These are phyloP conservation scores for Nidula niveotomentosa DNA, from an alignment of 1,284 basidiomycete species.

Conservation along the genomic window DNA sequence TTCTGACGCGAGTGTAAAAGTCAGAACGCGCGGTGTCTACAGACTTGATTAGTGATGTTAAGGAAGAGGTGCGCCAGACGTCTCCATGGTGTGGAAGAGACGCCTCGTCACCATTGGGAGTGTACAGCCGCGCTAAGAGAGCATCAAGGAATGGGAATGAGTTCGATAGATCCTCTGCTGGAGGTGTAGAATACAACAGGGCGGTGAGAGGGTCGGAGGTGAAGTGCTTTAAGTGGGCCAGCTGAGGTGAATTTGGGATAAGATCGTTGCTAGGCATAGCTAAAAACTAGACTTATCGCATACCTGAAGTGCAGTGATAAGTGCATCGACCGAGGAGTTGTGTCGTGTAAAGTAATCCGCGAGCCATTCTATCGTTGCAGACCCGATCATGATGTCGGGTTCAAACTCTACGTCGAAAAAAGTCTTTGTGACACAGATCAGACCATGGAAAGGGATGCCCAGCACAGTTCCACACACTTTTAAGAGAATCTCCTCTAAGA, in stretches of 20 bases:
- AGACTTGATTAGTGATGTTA: slow-evolving; percentile 26
- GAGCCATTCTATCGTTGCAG: slow-evolving; percentile 51
- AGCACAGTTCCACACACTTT: slow-evolving; percentile 33
- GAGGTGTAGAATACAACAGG: slow-evolving; percentile 34
- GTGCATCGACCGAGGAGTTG: slow-evolving; percentile 51
- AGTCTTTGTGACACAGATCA: background rate
- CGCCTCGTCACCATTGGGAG: slow-evolving; percentile 4
- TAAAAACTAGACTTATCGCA: slow-evolving; percentile 5
- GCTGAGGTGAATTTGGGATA: slow-evolving; percentile 29
- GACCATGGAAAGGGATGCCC: too few relatives aligned
- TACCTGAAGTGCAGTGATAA: slow-evolving; percentile 63
- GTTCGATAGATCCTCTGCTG: slow-evolving; percentile 15
- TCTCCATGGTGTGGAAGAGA: slow-evolving; percentile 9
- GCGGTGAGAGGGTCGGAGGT: slow-evolving; percentile 50
- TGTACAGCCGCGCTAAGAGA: slow-evolving; percentile 35
- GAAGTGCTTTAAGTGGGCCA: slow-evolving; percentile 69
- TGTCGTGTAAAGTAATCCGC: slow-evolving; percentile 55
- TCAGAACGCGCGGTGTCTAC: slow-evolving; percentile 36
- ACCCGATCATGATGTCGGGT: slow-evolving; percentile 61
- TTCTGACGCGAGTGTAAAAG: slow-evolving; percentile 31
- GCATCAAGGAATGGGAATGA: slow-evolving; percentile 39
- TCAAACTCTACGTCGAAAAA: slow-evolving; percentile 44
- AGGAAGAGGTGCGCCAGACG: slow-evolving; percentile 15
- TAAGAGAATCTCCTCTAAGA: slow-evolving; percentile 50
- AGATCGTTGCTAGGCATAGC: background rate